Conservation (phyloP, 2,329 filamentous ascomycete genomes). For the Cladophialophora carrionii region DNA sequence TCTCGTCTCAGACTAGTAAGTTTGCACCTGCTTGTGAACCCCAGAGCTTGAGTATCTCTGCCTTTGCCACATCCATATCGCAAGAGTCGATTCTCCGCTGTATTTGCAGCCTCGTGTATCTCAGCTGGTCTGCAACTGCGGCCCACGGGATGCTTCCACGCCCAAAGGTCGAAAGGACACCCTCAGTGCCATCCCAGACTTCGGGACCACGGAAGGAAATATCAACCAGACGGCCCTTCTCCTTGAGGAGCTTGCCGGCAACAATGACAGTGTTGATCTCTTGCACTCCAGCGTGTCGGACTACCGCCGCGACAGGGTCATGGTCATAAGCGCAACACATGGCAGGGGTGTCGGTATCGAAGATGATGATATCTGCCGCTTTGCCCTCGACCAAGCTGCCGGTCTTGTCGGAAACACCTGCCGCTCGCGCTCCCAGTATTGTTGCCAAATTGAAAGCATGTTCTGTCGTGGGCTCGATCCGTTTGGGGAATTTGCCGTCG, state of each 20-base stretch:
- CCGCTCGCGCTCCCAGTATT: slow-evolving; percentile 7
- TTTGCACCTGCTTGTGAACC: slow-evolving; percentile 3
- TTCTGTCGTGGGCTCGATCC: slow-evolving; percentile 10
- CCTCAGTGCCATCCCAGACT: slow-evolving; percentile 6
- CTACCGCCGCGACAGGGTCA: slow-evolving; percentile 9
- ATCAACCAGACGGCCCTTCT: slow-evolving; percentile 6
- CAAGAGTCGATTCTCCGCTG: slow-evolving; percentile 15
- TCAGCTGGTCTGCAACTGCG: slow-evolving; percentile 6
- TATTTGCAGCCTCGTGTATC: slow-evolving; percentile 6
- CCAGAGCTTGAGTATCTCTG: slow-evolving; percentile 11
- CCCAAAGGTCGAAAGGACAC: not conserved
- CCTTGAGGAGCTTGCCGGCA: slow-evolving; percentile 11
- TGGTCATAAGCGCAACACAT: slow-evolving; percentile 18
- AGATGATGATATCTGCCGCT: slow-evolving; percentile 7
- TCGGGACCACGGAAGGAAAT: slow-evolving; percentile 5
- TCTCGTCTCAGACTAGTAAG: not conserved
- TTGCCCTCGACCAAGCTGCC: slow-evolving; percentile 9
- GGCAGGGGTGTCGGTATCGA: slow-evolving; percentile 7
- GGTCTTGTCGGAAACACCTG: slow-evolving; percentile 1
- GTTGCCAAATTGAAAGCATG: slow-evolving; percentile 14
- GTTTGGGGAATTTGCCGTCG: slow-evolving; percentile 2
- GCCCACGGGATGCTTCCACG: slow-evolving; percentile 5
- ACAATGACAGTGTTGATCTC: slow-evolving; percentile 13
- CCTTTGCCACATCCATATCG: slow-evolving; percentile 11
- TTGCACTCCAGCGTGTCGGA: slow-evolving; percentile 13